Conservation (phyloP, 1,284 basidiomycete genomes). For the Moniliophthora roreri region DNA sequence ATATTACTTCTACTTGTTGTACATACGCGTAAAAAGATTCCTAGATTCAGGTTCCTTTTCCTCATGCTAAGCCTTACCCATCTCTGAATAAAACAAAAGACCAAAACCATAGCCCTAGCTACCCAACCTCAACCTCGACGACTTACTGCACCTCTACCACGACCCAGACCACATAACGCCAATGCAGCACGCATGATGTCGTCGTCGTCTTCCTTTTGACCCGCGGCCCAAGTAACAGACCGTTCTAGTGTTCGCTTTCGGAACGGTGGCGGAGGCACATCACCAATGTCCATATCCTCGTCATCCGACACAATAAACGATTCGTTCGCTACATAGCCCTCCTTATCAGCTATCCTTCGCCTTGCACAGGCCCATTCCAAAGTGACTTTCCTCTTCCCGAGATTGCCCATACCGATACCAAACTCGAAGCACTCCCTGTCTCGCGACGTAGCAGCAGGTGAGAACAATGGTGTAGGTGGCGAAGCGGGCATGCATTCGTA, state of each 20-base stretch:
- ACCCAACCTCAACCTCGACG: conserved; percentile 46
- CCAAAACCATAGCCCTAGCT: too few species aligned
- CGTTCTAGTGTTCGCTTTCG: background rate
- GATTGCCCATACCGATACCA: conserved; percentile 40
- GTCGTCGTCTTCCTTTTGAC: conserved; percentile 46
- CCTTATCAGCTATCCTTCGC: conserved; percentile 40
- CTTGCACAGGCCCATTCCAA: conserved; percentile 76
- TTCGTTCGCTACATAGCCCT: conserved; percentile 19
- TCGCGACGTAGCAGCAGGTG: conserved; percentile 35
- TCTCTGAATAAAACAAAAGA: too few species aligned
- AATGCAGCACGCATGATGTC: conserved; percentile 59
- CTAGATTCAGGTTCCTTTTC: too few species aligned
- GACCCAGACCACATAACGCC: conserved; percentile 59
- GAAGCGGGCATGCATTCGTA: conserved; percentile 78
- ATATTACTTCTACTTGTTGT: too few species aligned
- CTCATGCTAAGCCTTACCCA: too few species aligned
- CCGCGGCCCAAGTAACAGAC: conserved; percentile 1
- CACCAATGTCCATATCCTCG: conserved; percentile 32
- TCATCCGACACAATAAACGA: conserved; percentile 6
- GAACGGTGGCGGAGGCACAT: background rate
- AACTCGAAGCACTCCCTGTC: conserved; percentile 51
- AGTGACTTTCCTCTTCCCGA: conserved; percentile 40
- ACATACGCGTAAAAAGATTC: too few species aligned
- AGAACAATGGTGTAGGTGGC: conserved; percentile 50
- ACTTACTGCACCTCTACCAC: conserved; percentile 41